Conservation (phyloP, 768 basidiomycete genomes). For the Mycena floridula region DNA sequence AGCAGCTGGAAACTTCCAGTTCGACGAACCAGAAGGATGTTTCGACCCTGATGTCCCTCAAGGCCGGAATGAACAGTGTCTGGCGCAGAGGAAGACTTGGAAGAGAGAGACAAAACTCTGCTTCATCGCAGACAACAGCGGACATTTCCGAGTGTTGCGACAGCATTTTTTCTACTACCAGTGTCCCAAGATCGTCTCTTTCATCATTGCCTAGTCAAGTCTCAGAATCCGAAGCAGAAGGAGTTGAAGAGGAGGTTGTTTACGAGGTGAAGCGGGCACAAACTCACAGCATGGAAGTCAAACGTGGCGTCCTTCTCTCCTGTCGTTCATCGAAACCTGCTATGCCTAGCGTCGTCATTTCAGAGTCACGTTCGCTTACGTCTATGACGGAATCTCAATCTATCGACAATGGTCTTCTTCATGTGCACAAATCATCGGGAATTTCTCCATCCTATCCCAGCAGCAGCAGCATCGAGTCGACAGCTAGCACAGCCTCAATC, state of each 20-base stretch:
- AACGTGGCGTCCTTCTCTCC: constrained; percentile 38
- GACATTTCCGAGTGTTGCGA: constrained; percentile 7
- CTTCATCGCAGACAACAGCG: constrained; percentile 22
- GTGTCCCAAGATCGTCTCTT: constrained; percentile 12
- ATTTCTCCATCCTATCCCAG: constrained; percentile 34
- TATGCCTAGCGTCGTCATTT: constrained; percentile 17
- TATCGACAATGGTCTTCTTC: no score
- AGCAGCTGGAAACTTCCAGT: no score
- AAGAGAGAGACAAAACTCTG: constrained; percentile 24
- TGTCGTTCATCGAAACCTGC: constrained; percentile 16
- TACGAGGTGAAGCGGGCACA: constrained; percentile 43
- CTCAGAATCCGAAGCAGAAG: constrained; percentile 17
- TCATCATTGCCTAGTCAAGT: constrained; percentile 13
- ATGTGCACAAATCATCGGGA: no score
- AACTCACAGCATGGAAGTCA: constrained; percentile 44
- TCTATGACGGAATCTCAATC: no score
- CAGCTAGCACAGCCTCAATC: constrained; percentile 31
- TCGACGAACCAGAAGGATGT: constrained; percentile 13
- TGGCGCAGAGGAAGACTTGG: constrained; percentile 15
- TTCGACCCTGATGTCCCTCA: constrained; percentile 17
- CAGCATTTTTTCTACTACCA: constrained; percentile 2
- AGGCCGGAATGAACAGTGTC: constrained; percentile 17
- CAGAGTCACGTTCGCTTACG: no score
- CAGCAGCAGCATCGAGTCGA: constrained; percentile 26
- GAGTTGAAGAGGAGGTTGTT: constrained; percentile 22